Evolutionary conservation across 306 rosid genomes (phyloP).

Genomic region (Corylus heterophylla): DNA sequence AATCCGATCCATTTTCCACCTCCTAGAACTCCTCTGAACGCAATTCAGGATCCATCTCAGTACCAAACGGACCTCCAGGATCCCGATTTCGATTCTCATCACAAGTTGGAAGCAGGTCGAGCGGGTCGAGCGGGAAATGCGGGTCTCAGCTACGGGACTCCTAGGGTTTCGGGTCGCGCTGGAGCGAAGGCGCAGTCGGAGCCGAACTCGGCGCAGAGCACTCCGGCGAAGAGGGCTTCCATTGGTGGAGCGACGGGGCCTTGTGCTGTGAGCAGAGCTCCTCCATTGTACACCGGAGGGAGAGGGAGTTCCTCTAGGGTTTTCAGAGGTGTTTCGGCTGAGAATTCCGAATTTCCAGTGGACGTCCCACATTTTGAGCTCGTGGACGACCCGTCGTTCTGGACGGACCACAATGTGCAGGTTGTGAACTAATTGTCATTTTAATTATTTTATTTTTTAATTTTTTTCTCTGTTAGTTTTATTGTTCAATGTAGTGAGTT

Average conservation of each 20-base stretch:
- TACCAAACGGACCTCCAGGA: conserved; percentile 36
- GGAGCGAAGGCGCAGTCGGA: conserved; percentile 56
- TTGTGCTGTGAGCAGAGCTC: conserved; percentile 39
- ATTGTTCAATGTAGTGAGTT: neutral
- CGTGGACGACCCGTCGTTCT: conserved; percentile 66
- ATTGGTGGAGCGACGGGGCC: conserved; percentile 50
- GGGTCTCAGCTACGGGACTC: conserved; percentile 33
- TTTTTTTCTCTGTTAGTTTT: neutral
- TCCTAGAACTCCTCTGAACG: conserved; percentile 71
- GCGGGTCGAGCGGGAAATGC: conserved; percentile 33
- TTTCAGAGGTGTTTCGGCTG: conserved; percentile 35
- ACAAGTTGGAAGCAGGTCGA: conserved; percentile 40
- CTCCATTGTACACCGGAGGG: conserved; percentile 30
- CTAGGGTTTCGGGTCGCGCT: conserved; percentile 39
- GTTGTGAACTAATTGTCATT: conserved; percentile 29
- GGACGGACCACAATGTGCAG: conserved; percentile 96
- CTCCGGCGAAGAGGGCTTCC: conserved; percentile 69
- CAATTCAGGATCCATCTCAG: conserved; percentile 80
- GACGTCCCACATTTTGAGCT: conserved; percentile 71
- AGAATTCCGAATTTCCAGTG: conserved; percentile 27
- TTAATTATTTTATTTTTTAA: neutral
- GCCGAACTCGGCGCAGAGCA: conserved; percentile 67
- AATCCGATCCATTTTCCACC: conserved; percentile 55
- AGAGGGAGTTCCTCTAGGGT: conserved; percentile 39
- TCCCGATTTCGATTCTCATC: conserved; percentile 32